Percentiles rank a stretch among this genome's conserved stretches.
These are phyloP conservation scores for Botrytis deweyae DNA, from an alignment of 2,329 filamentous ascomycete genomes.

Conservation along the genomic window DNA sequence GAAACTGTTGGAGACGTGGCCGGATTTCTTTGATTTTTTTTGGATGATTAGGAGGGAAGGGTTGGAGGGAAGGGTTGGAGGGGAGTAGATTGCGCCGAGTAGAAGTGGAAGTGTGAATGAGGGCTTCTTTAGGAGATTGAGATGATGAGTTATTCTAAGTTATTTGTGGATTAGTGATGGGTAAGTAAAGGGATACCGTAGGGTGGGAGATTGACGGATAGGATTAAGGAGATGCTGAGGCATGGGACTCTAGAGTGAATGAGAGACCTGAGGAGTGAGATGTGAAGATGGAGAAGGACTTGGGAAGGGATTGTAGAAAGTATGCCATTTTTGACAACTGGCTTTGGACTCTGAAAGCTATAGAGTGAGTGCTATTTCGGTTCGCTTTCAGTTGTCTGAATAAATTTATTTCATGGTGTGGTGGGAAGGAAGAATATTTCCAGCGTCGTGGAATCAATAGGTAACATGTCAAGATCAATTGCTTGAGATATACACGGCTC, in stretches of 20 bases:
- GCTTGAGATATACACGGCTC: background rate
- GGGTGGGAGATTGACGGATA: background rate
- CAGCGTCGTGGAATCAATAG: background rate
- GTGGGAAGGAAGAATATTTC: background rate
- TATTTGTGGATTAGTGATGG: background rate
- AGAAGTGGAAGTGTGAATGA: too few species aligned
- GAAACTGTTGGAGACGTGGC: background rate
- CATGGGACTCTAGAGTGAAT: background rate
- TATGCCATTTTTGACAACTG: background rate
- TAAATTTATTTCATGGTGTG: too few species aligned
- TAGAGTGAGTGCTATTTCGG: too few species aligned
- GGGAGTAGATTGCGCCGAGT: too few species aligned
- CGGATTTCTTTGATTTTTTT: background rate
- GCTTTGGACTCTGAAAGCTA: too few species aligned
- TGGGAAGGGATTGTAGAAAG: background rate
- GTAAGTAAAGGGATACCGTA: background rate
- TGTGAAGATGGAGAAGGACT: background rate
- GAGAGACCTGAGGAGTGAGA: background rate
- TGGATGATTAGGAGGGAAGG: background rate
- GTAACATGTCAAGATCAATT: background rate
- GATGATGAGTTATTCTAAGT: background rate
- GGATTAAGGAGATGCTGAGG: background rate
- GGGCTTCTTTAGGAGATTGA: background rate
- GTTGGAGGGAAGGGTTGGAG: background rate
- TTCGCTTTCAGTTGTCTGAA: too few species aligned